phyloP scores from a whole-genome alignment of 768 basidiomycete species.

The Naganishia randhawae region DNA sequence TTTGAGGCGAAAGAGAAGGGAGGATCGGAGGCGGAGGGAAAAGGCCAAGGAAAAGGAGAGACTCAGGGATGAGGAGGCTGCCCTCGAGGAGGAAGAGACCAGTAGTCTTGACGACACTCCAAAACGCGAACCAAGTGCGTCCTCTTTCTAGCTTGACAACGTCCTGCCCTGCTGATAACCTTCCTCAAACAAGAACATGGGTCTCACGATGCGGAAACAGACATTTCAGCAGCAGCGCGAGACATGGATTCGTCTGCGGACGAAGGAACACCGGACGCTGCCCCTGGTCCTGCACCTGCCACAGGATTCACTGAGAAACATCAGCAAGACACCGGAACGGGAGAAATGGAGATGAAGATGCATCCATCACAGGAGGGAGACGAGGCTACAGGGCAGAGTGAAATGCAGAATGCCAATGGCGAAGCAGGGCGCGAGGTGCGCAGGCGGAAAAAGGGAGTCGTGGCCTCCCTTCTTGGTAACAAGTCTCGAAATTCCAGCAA shows the following conservation, averaged over 20 bases:
- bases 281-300: constrained; percentile 13
- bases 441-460: background rate
- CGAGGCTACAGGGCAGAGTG: background rate
- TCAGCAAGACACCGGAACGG: background rate
- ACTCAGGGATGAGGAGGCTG: background rate
- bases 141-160: background rate
- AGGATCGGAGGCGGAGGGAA: background rate
- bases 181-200: background rate
- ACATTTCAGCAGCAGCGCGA: constrained; percentile 4
- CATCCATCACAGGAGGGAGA: too few species aligned
- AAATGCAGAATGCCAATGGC: background rate
- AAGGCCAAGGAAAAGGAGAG: background rate
- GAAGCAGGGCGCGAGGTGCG: background rate
- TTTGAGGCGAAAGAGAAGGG: background rate
- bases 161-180: background rate
- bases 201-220: constrained; percentile 1
- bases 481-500: background rate
- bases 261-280: constrained; percentile 17
- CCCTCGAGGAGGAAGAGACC: constrained; percentile 1
- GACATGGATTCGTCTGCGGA: constrained; percentile 14
- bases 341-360: constrained; percentile 12
- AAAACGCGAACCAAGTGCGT: background rate
- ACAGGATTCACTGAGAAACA: constrained; percentile 16
- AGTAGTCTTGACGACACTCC: constrained; percentile 7
- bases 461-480: background rate